Base-by-base conservation (phyloP, 768 basidiomycete genomes). In the Podaxis carcinomalis region DNA sequence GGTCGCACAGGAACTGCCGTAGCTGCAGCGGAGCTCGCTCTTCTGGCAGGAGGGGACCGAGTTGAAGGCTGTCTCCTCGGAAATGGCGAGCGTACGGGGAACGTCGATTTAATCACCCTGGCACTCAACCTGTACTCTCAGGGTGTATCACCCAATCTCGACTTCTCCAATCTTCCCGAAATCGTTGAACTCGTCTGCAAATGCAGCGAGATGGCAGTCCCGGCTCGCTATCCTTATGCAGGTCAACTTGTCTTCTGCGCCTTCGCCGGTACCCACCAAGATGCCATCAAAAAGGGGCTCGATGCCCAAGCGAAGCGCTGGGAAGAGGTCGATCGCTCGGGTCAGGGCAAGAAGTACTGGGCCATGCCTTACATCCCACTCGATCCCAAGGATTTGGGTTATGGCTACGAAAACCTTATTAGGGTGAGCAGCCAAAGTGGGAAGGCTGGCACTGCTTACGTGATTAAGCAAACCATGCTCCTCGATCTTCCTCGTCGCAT, bases 221-320 rank as follows among this genome's bases (percentile, higher is more conserved):
- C 96, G 72, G 93, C 95, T 36, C 85, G 96, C 51, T 92, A 98
- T 70, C 96, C 96, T 1, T 99, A 97, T 66, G 95, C 93, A 0
- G 96, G 96, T 65, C 96, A 98, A 72, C 85, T 99, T 40, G 96
- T 98, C 61, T 98, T 93, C 74, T 97, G 96, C 19, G 95, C 96
- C 10, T 99, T 99, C 80, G 96, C 94, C 59, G 96, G 96, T 32
- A 94, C 92, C 19, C 96, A 99, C 73, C 94, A 96, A 74, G 96
- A 98, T 68, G 96, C 96, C 27, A 92, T 99, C 81, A 99, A 99
- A 78, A 99, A 99, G 78, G 96, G 96, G 21, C 95, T 99, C 75
- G 93, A 95, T 74, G 86, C 83, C 2, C 92, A 95, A 73, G 79
- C 74, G 55, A 72, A 76, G 56, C 75, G 84, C 55, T 86, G 58